Evolutionary conservation across 108 stramenopile genomes (phyloP).

Genomic region (Fragilaria crotonensis): DNA sequence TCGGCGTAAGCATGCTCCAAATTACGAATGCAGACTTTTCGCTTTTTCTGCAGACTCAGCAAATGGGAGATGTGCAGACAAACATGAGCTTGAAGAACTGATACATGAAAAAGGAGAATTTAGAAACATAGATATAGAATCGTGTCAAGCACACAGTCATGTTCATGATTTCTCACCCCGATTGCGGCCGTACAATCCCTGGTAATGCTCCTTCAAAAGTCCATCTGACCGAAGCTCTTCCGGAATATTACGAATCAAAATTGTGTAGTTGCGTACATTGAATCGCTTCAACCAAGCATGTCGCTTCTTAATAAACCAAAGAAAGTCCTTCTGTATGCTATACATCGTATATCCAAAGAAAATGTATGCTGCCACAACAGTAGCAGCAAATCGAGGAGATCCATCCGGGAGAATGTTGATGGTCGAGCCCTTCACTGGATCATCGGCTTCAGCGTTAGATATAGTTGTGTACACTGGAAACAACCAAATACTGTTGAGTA

Average conservation of each 20-base stretch:
- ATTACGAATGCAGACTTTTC: conserved; percentile 31
- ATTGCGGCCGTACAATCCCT: conserved; percentile 2
- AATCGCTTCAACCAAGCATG: conserved; percentile 33
- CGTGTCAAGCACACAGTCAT: too few relatives aligned
- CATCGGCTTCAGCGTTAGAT: not conserved
- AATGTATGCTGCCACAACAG: conserved; percentile 49
- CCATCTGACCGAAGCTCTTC: conserved; percentile 24
- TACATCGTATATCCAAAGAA: conserved; percentile 67
- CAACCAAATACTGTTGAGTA: conserved; percentile 2
- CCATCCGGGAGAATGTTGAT: conserved; percentile 29
- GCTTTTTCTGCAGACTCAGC: conserved; percentile 28
- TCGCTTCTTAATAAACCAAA: conserved; percentile 50
- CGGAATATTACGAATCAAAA: conserved; percentile 45
- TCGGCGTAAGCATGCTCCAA: conserved; percentile 54
- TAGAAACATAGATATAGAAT: too few relatives aligned
- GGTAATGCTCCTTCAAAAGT: conserved; percentile 31
- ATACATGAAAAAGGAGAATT: conserved; percentile 16
- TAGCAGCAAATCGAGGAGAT: conserved; percentile 29
- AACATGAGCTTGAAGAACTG: conserved; percentile 36
- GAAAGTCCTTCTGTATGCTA: conserved; percentile 40
- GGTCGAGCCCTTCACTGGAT: not conserved
- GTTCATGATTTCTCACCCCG: too few relatives aligned
- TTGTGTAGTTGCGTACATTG: conserved; percentile 35
- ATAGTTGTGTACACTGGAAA: conserved; percentile 39
- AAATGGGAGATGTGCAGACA: conserved; percentile 36